Conservation (phyloP, 148 eudicot genomes). For the Drosera capensis region DNA sequence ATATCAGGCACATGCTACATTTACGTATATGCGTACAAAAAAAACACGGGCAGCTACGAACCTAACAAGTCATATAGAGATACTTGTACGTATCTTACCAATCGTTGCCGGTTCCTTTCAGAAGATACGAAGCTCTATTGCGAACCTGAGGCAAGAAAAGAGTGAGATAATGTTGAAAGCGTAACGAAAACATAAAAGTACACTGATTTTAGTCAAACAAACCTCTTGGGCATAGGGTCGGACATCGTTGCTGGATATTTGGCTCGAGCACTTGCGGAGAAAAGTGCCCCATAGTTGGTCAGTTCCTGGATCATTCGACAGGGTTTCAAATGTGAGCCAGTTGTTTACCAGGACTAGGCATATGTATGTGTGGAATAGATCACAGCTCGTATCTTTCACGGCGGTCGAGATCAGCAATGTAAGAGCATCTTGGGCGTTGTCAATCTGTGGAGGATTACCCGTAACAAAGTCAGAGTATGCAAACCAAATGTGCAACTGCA, state of each 20-base stretch:
- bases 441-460: constrained; percentile 21
- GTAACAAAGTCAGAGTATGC: neutral
- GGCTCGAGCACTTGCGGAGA: constrained; percentile 57
- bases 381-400: constrained; percentile 55
- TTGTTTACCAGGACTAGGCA: constrained; percentile 60
- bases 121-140: constrained; percentile 73
- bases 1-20: no score
- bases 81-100: no score
- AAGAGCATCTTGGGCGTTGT: constrained; percentile 38
- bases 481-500: neutral
- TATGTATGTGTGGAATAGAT: constrained; percentile 52
- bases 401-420: constrained; percentile 31
- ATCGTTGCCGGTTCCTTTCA: constrained; percentile 27
- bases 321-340: constrained; percentile 35
- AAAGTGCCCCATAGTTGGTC: constrained; percentile 37
- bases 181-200: neutral
- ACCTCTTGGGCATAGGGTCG: constrained; percentile 83
- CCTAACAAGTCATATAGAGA: no score
- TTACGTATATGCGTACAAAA: no score
- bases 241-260: constrained; percentile 67
- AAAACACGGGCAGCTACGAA: no score
- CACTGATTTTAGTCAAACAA: constrained; percentile 1
- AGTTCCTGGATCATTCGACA: constrained; percentile 14
- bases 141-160: constrained; percentile 43
- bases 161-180: neutral